Evolutionary conservation across 2,329 filamentous ascomycete species (phyloP), one percentile per base, ranked within the genome.

Genomic region (Penicillium sp.): DNA sequence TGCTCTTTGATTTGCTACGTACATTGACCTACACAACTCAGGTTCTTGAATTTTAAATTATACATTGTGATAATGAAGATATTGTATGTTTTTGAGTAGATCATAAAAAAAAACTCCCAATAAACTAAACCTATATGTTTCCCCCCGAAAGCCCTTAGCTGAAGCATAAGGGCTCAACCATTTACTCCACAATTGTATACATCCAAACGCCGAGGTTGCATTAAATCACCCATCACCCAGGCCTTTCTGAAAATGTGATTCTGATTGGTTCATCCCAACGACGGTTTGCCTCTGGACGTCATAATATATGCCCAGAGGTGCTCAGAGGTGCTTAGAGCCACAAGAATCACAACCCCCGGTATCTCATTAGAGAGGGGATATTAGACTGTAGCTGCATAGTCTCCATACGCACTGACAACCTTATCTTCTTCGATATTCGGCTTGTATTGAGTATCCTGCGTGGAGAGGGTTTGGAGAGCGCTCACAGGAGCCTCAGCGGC

Each of bases 391-490:
- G 54, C 41, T 21, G 29, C 53, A 39, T 55, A 58, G 47, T 67
- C 65, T 43, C 63, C 68, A 61, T 67, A 64, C 55, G 79, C 78
- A 13, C 83, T 79, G 49, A 94, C 83, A 27, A 87, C 76, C 69
- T 88, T 79, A 69, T 96, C 91, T 68, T 92, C 86, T 75, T 96
- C 92, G 61, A 97, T 85, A 31, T 81, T 72, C 1, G 87, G 85
- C 50, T 84, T 78, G 74, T 86, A 87, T 58, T 82, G 72, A 53
- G 79, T 78, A 58, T 86, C 85, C 76, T 84, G 80, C 2, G 84
- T 78, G 65, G 87, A 83, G 31, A 96, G 83, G 5, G 81, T 81
- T 58, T 90, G 81, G 55, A 96, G 80, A 21, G 86, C 82, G 66
- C 86, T 85, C 57, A 84, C 84, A 1, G 91, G 86, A 34, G 88